phyloP scores from a whole-genome alignment of 441 rosid species.

The Jatropha podagrica region DNA sequence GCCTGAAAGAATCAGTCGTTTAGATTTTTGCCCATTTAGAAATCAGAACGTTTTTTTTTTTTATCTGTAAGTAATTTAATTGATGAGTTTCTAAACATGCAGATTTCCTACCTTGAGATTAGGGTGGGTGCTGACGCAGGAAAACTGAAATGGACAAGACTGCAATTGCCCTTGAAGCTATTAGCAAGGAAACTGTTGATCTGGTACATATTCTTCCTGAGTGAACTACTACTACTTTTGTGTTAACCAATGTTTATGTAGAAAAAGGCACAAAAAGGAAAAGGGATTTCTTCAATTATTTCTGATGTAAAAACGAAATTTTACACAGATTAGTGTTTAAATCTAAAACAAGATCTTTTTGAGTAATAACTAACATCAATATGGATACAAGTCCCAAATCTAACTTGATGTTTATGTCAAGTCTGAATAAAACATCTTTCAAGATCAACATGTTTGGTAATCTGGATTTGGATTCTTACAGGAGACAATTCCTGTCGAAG shows the following conservation, averaged over 20 bases:
- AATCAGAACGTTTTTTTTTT: background rate
- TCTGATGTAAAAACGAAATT: no score
- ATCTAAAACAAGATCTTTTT: no score
- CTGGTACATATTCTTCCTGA: conserved; percentile 33
- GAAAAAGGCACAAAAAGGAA: no score
- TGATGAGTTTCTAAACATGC: conserved; percentile 2
- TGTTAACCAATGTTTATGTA: background rate
- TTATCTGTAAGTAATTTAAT: background rate
- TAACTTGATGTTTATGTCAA: background rate
- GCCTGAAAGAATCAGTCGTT: background rate
- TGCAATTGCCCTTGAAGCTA: conserved; percentile 44
- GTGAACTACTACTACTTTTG: background rate
- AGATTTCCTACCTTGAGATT: conserved; percentile 21
- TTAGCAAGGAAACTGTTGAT: conserved; percentile 62
- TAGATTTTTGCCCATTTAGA: background rate
- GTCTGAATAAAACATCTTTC: background rate
- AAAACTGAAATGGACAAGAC: conserved; percentile 39
- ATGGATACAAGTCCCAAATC: background rate
- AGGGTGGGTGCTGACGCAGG: conserved; percentile 23
- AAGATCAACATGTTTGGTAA: background rate
- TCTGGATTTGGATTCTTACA: conserved; percentile 29
- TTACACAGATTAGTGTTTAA: no score
- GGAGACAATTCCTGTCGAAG: conserved; percentile 57
- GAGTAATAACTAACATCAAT: no score
- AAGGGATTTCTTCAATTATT: no score